Base-by-base conservation (phyloP, 106 monocot genomes). In the Triglochin maritima region DNA sequence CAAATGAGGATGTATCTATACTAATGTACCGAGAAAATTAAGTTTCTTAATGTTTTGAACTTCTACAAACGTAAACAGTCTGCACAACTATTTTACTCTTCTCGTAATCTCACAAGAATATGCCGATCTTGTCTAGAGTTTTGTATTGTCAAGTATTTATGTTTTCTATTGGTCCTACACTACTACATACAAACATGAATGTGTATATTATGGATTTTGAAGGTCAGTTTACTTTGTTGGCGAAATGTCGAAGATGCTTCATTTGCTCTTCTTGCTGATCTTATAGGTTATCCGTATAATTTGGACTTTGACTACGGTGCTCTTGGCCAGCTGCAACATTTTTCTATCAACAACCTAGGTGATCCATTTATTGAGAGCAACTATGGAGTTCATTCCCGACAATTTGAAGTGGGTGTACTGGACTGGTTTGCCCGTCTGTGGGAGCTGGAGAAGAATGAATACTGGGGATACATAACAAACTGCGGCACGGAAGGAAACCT, bases 371-470 rank as follows among this genome's bases (percentile, higher is more conserved):
- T 77, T 49, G 77, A 77, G 46, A 77, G 77, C 44, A 77, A 77
- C 17, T 77, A 77, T 50, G 70, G 77, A 17, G 77, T 77, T 2
- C 77, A 77, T 77, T 77, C 77, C 3, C 56, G 77, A 49, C 77
- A 77, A 45, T 77, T 77, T 60, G 77, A 77, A 63, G 77, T 77
- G 17, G 77, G 77, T 5, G 70, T 77, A 2, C 46, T 77, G 8
- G 77, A 77, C 51, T 77, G 77, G 77, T 77, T 77, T 70, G 77
- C 77, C 17, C 77, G 77, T 48, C 77, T 77, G 41, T 77, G 77
- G 77, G 77, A 77, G 11, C 49, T 77, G 5, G 77, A 77, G 69
- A 77, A 77, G 57, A 64, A 77, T 46, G 64, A 77, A n/a, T 77
- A 77, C 47, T 77, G 77, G 77, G 77, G 70, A 11, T 77, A 71